phyloP scores from a whole-genome alignment of 1,284 basidiomycete species.

The Hymenochaete sp. region DNA sequence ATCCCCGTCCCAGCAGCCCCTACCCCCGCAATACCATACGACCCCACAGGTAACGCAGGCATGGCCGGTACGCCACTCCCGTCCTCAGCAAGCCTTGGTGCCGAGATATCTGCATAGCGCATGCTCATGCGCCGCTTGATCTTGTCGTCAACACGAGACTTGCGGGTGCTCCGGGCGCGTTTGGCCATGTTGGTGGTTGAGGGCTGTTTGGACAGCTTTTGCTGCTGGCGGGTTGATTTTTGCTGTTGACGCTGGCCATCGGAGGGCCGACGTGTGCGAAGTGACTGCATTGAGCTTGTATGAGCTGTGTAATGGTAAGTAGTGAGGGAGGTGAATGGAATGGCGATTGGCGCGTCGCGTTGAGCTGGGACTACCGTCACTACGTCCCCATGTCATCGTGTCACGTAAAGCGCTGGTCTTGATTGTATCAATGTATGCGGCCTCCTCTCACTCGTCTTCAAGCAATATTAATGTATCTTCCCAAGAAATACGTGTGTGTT shows the following conservation, averaged over 20 bases:
- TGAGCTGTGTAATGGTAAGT: neutral
- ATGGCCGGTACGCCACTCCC: conserved; percentile 38
- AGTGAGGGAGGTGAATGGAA: neutral
- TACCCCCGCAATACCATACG: conserved; percentile 26
- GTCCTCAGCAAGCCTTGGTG: conserved; percentile 39
- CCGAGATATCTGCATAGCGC: conserved; percentile 78
- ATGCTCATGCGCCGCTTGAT: conserved; percentile 90
- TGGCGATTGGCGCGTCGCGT: neutral
- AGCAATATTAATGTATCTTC: too few species aligned
- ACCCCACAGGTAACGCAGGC: conserved; percentile 48
- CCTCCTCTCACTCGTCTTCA: too few species aligned
- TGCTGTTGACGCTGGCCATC: conserved; percentile 30
- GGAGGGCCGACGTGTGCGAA: conserved; percentile 50
- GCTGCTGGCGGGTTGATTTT: conserved; percentile 26
- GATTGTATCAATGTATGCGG: too few species aligned
- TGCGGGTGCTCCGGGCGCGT: conserved; percentile 33
- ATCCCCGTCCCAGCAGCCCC: conserved; percentile 14
- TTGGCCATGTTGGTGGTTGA: conserved; percentile 33
- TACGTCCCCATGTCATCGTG: neutral
- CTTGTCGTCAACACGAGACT: conserved; percentile 81
- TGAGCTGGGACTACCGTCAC: neutral
- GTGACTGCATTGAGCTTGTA: conserved; percentile 45
- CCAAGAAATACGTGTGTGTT: neutral
- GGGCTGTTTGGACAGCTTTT: conserved; percentile 30
- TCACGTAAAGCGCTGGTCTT: neutral